These are phyloP conservation scores for Colletotrichum eleusines DNA, from an alignment of 2,329 filamentous ascomycete species.

Conservation along the genomic window DNA sequence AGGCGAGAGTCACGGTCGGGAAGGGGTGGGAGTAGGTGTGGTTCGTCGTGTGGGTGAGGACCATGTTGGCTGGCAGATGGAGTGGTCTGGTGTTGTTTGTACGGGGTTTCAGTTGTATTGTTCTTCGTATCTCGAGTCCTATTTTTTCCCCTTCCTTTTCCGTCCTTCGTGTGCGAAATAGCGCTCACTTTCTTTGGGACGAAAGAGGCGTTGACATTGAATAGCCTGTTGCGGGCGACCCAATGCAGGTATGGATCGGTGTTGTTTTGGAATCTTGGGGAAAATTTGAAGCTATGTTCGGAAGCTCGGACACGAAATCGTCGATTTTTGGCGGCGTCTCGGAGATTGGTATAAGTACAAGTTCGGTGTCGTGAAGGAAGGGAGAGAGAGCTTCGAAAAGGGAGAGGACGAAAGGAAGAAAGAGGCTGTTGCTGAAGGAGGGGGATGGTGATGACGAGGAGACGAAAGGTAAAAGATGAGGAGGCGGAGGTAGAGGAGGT, in stretches of 20 bases:
- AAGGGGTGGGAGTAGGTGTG: conserved; percentile 85
- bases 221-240: conserved; percentile 6
- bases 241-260: conserved; percentile 17
- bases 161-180: conserved; percentile 8
- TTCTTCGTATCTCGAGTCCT: not conserved
- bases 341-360: conserved; percentile 11
- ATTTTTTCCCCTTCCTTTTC: not conserved
- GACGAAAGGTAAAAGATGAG: conserved; percentile 11
- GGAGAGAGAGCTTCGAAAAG: not conserved
- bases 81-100: not conserved
- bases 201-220: conserved; percentile 33
- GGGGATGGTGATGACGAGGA: conserved; percentile 21
- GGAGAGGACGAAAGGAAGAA: not conserved
- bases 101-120: not conserved
- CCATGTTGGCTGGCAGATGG: conserved; percentile 59
- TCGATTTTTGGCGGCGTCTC: conserved; percentile 23
- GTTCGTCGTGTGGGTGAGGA: conserved; percentile 73
- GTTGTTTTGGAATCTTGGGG: conserved; percentile 4
- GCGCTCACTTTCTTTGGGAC: conserved; percentile 34
- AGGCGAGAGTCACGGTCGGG: conserved; percentile 87
- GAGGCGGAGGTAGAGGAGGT: conserved; percentile 10
- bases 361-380: not conserved
- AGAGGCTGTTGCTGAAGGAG: not conserved
- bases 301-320: conserved; percentile 32
- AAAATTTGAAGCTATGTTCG: conserved; percentile 30